Conservation (phyloP, 768 basidiomycete species). For the Kwoniella sp. region DNA sequence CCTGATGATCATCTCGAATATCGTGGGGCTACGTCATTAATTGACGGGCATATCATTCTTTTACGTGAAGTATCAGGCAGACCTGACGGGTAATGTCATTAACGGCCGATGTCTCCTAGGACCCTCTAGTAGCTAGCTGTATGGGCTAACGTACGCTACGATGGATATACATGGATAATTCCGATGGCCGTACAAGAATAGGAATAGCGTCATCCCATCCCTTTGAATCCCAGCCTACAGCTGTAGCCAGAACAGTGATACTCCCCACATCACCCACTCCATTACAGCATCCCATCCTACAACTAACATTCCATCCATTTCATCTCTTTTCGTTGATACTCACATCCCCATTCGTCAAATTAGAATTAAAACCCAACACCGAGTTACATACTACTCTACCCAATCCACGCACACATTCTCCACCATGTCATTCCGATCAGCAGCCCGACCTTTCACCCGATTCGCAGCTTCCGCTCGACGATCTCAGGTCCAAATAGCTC, state of each 20-base stretch:
- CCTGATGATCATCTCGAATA: too few species aligned
- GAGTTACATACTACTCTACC: too few species aligned
- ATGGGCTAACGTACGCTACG: too few species aligned
- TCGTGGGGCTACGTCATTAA: too few species aligned
- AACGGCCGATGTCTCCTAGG: too few species aligned
- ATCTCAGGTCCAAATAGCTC: not conserved
- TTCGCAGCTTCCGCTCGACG: slow-evolving; percentile 7
- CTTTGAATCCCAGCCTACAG: too few species aligned
- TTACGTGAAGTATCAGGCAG: too few species aligned
- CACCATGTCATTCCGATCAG: slow-evolving; percentile 29
- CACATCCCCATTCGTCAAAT: not conserved
- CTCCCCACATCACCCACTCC: not conserved
- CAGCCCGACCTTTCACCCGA: slow-evolving; percentile 18
- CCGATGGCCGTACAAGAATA: not conserved
- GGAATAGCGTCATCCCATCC: not conserved
- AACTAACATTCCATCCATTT: not conserved
- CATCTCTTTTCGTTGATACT: not conserved
- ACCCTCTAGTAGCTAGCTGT: too few species aligned
- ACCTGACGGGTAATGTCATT: too few species aligned
- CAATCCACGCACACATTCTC: not conserved
- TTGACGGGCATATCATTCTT: too few species aligned
- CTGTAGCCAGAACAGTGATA: too few species aligned
- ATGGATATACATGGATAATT: not conserved
- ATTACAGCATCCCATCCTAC: not conserved
- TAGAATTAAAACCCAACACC: too few species aligned